These are phyloP conservation scores for Mortierella sp. DNA, from an alignment of 371 early-diverging fungal species.

Conservation along the genomic window DNA sequence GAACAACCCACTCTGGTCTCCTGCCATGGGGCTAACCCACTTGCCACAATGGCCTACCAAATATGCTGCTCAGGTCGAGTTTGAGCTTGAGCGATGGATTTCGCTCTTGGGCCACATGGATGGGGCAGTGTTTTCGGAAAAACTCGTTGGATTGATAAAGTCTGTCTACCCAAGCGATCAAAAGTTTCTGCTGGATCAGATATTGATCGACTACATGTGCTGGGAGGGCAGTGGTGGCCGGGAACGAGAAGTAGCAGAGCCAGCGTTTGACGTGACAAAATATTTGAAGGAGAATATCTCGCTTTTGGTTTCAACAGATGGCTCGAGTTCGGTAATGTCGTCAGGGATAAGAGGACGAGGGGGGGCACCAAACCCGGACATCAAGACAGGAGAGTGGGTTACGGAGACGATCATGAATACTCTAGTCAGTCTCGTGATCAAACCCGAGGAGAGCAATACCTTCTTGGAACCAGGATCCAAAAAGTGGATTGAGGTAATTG, in stretches of 20 bases:
- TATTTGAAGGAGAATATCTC: neutral
- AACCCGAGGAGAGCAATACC: slow-evolving; percentile 37
- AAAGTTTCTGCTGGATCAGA: slow-evolving; percentile 50
- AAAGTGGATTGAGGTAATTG: slow-evolving; percentile 37
- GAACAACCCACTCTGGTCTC: slow-evolving; percentile 53
- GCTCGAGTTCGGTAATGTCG: neutral
- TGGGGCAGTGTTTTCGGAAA: slow-evolving; percentile 41
- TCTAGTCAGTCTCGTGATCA: slow-evolving; percentile 43
- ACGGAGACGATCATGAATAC: slow-evolving; percentile 47
- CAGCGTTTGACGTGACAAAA: neutral
- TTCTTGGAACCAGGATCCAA: slow-evolving; percentile 34
- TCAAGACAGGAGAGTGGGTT: slow-evolving; percentile 30
- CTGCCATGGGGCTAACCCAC: slow-evolving; percentile 25
- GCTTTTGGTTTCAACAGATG: neutral
- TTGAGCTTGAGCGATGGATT: slow-evolving; percentile 46
- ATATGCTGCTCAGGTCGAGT: slow-evolving; percentile 15
- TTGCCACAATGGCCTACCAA: slow-evolving; percentile 24
- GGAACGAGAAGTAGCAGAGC: slow-evolving; percentile 13
- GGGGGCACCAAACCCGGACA: neutral
- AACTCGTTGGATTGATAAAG: slow-evolving; percentile 33
- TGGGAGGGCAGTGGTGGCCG: slow-evolving; percentile 33
- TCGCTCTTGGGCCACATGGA: slow-evolving; percentile 31
- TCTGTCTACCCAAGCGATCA: slow-evolving; percentile 55
- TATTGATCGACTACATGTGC: slow-evolving; percentile 46
- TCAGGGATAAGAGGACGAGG: neutral